phyloP scores from a whole-genome alignment of 345 rosid species.

The Mallotus nudiflorus region DNA sequence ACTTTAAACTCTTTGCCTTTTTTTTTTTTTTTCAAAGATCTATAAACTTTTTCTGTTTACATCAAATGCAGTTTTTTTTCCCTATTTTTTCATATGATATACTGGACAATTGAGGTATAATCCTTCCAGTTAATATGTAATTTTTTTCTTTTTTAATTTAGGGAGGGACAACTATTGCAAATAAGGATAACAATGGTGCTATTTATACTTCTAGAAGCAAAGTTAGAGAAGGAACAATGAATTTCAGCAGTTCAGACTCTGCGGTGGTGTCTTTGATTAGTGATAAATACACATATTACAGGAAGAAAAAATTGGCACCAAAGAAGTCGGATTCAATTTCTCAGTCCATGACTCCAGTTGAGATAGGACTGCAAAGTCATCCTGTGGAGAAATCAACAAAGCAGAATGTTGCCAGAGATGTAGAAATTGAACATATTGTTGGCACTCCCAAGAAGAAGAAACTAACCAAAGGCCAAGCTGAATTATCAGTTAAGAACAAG shows the following conservation, averaged over 20 bases:
- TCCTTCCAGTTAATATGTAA: slow-evolving; percentile 3
- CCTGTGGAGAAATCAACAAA: slow-evolving; percentile 42
- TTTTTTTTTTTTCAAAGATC: neutral
- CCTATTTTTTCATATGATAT: neutral
- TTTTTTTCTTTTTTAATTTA: slow-evolving; percentile 20
- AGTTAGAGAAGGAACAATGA: slow-evolving; percentile 22
- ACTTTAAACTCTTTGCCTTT: neutral
- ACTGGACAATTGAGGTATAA: neutral
- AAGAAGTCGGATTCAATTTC: slow-evolving; percentile 45
- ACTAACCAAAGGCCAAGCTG: slow-evolving; percentile 31
- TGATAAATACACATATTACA: slow-evolving; percentile 53
- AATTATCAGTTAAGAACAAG: slow-evolving; percentile 34
- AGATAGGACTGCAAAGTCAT: slow-evolving; percentile 25
- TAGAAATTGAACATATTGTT: slow-evolving; percentile 21
- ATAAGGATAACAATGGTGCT: slow-evolving; percentile 15
- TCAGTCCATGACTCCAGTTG: slow-evolving; percentile 26
- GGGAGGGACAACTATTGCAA: slow-evolving; percentile 28
- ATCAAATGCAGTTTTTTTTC: neutral
- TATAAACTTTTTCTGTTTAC: neutral
- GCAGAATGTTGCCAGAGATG: slow-evolving; percentile 21
- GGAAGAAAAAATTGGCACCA: slow-evolving; percentile 45
- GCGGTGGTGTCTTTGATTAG: slow-evolving; percentile 26
- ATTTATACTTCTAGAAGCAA: slow-evolving; percentile 15
- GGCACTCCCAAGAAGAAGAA: slow-evolving; percentile 36
- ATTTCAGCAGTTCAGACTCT: slow-evolving; percentile 21